Evolutionary conservation across 2,329 filamentous ascomycete genomes (phyloP).

Genomic region (Cladosporium sp.): DNA sequence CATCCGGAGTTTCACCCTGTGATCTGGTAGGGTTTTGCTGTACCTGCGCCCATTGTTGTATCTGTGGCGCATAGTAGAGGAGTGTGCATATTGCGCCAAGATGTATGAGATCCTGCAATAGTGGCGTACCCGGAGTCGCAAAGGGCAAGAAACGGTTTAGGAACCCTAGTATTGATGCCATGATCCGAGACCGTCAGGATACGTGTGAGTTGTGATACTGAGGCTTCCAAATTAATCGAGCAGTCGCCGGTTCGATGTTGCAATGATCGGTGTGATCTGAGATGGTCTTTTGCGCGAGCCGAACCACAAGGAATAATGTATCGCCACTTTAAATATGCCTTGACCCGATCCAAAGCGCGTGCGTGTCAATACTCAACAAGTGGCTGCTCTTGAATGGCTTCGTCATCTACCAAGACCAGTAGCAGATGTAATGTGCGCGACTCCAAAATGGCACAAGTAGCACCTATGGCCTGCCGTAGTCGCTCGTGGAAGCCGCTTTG

Average conservation of each 20-base stretch:
- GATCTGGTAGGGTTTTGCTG: not conserved
- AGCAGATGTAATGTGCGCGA: not conserved
- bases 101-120: conserved; percentile 50
- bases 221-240: not conserved
- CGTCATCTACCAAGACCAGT: not conserved
- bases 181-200: conserved; percentile 17
- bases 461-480: not conserved
- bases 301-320: not conserved
- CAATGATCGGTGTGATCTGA: not conserved
- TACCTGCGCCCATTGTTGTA: conserved; percentile 40
- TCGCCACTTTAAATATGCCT: not conserved
- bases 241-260: not conserved
- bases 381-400: not conserved
- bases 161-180: conserved; percentile 28
- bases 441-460: not conserved
- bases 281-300: not conserved
- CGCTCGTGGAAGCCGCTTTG: not conserved
- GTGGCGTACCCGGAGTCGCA: conserved; percentile 47
- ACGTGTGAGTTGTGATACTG: not conserved
- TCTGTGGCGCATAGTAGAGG: conserved; percentile 50
- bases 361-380: not conserved
- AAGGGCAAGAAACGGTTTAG: conserved; percentile 51
- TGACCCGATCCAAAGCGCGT: not conserved
- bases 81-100: conserved; percentile 45
- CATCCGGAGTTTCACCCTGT: not conserved